phyloP scores from a whole-genome alignment of 441 rosid species.

The Mallotus japonicus region DNA sequence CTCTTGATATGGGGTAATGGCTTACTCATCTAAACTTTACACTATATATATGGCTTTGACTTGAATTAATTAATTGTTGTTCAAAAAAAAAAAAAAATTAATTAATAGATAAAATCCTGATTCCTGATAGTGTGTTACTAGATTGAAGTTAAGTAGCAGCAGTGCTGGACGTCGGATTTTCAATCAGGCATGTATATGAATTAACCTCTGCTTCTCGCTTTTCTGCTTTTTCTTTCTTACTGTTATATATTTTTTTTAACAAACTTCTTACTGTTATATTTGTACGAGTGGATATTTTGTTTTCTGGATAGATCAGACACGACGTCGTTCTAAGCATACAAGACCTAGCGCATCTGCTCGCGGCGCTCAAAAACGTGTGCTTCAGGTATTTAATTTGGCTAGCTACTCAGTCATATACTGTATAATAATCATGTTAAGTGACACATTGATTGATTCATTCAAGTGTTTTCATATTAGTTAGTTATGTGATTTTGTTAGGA shows the following conservation, averaged over 20 bases:
- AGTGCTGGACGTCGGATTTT: conserved; percentile 22
- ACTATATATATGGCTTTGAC: too few relatives aligned
- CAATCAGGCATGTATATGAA: conserved; percentile 49
- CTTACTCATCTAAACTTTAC: background rate
- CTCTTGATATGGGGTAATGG: conserved; percentile 48
- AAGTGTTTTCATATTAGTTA: background rate
- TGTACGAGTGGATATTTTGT: background rate
- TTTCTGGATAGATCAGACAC: conserved; percentile 35
- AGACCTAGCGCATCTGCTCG: conserved; percentile 39
- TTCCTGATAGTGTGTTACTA: conserved; percentile 19
- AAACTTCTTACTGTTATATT: background rate
- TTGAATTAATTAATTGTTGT: too few relatives aligned
- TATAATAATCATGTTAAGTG: background rate
- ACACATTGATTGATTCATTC: background rate
- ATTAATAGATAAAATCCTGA: conserved; percentile 12
- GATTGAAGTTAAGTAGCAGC: conserved; percentile 51
- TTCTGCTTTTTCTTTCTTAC: background rate
- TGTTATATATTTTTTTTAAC: too few relatives aligned
- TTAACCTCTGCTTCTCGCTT: background rate
- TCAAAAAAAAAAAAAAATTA: too few relatives aligned
- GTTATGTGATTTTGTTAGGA: conserved; percentile 28
- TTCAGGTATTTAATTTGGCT: conserved; percentile 44
- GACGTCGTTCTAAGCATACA: conserved; percentile 30
- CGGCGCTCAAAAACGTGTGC: conserved; percentile 53
- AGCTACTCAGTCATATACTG: too few relatives aligned